phyloP scores from a whole-genome alignment of 1,139 yeast genomes.

The Meyerozyma smithsonii region DNA sequence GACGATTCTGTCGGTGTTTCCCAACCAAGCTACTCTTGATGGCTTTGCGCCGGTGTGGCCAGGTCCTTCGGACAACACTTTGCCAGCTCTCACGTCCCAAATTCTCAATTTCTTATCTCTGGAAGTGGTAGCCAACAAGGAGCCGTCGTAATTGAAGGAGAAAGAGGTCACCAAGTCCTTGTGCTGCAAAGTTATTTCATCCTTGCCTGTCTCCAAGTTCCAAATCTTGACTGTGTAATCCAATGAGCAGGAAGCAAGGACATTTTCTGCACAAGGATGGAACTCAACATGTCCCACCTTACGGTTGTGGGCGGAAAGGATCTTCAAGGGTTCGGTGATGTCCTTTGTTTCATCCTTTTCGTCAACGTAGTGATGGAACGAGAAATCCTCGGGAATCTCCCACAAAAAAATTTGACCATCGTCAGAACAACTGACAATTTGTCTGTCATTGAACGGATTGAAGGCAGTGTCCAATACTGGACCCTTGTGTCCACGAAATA shows the following conservation, averaged over 20 bases:
- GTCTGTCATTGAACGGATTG: constrained; percentile 78
- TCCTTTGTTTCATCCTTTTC: constrained; percentile 65
- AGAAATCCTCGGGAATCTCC: constrained; percentile 78
- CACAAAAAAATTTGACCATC: constrained; percentile 86
- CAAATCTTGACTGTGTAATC: constrained; percentile 90
- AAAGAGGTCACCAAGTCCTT: constrained; percentile 88
- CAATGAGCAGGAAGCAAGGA: constrained; percentile 83
- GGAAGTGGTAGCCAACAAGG: constrained; percentile 81
- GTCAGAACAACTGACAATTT: constrained; percentile 82
- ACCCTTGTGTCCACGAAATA: constrained; percentile 94
- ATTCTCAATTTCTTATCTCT: constrained; percentile 87
- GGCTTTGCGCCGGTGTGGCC: constrained; percentile 94
- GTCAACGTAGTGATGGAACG: constrained; percentile 57
- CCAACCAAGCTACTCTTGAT: constrained; percentile 84
- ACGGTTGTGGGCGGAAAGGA: constrained; percentile 79
- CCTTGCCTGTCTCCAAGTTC: constrained; percentile 77
- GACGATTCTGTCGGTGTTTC: constrained; percentile 74
- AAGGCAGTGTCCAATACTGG: constrained; percentile 92
- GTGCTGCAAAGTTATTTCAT: constrained; percentile 70
- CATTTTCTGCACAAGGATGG: constrained; percentile 84
- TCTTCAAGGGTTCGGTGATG: constrained; percentile 59
- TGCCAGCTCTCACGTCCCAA: constrained; percentile 82
- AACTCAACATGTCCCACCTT: constrained; percentile 91
- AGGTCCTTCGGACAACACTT: constrained; percentile 74
- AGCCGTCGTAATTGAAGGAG: constrained; percentile 85